Conservation (phyloP, 176 grass and related monocot species). For the Cenchrus fungigraminus region DNA sequence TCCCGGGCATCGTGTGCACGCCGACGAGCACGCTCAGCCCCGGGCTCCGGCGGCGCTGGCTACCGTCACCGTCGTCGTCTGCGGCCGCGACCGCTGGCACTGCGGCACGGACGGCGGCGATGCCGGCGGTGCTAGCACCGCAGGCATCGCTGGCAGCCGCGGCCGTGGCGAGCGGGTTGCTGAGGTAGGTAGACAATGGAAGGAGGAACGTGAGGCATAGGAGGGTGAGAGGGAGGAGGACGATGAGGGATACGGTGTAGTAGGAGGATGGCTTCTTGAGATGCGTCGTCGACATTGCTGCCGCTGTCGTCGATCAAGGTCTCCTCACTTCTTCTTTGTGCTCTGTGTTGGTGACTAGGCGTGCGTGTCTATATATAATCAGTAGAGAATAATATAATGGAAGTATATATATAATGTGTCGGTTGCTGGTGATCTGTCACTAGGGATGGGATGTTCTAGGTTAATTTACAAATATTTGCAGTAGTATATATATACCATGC, state of each 20-base stretch:
- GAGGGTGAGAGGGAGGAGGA: constrained; percentile 47
- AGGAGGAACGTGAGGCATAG: constrained; percentile 13
- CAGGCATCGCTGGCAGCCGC: not conserved
- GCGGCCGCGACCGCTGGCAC: not conserved
- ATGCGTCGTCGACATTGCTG: constrained; percentile 27
- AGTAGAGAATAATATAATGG: not conserved
- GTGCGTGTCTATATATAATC: not conserved
- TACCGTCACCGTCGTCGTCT: not conserved
- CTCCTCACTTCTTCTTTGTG: not conserved
- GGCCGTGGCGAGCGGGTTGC: not conserved
- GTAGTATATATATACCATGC: not conserved
- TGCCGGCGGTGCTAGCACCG: not conserved
- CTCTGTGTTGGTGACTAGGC: not conserved
- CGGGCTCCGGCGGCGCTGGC: not conserved
- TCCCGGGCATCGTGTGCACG: constrained; percentile 58
- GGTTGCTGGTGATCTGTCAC: constrained; percentile 21
- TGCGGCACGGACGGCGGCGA: not conserved
- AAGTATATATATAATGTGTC: not conserved
- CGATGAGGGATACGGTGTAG: constrained; percentile 26
- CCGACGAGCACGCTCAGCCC: constrained; percentile 52
- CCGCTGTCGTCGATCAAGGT: not conserved
- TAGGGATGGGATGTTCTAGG: constrained; percentile 23
- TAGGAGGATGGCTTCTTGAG: constrained; percentile 13
- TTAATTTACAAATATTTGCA: not conserved
- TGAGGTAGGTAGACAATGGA: constrained; percentile 17